Evolutionary conservation across 208 protist genomes (phyloP), one percentile per base, ranked within the genome.

Genomic region (Tetramitus jugosus): DNA sequence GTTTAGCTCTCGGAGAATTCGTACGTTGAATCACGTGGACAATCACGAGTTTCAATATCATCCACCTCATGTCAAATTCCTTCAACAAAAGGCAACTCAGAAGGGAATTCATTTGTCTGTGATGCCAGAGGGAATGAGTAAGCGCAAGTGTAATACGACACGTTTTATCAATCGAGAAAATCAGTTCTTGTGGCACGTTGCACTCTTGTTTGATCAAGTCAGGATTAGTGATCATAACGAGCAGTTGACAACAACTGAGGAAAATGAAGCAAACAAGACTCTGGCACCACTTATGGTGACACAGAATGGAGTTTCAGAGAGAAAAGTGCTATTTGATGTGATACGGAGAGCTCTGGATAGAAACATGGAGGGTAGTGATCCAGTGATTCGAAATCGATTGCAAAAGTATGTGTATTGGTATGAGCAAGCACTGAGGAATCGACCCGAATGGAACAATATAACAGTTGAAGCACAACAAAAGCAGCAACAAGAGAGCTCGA

Each of bases 121-220:
- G 26, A 71, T 71, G 65, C 39, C 65, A n/a, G 10, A 49, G 33
- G 65, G 65, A 71, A 71, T 71, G 65, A 40, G 10, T 14, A 46
- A 26, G 35, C 3, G 65, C 43, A 40, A 71, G 49, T 2, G 26
- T 33, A 71, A 71, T 33, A 49, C 65, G 13, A 40, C 39, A 14
- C 35, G 49, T 35, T 71, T 33, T 40, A 71, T 49, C 14, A 71
- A 49, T 10, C 43, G 49, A n/a, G 17, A 4, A 3, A 40, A 71
- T 37, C 43, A 71, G n/a, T 35, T 71, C 14, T 71, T 49, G 43
- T 71, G 65, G 65, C 43, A 40, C 14, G 6, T 71, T 29, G 65
- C 43, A 71, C 49, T 71, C 35, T 35, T 71, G 49, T 71, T 71
- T 33, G 39, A 49, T n/a, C 37, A 71, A 49, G 23, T 49, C 29